Evolutionary conservation across 75 land plant genomes (phyloP), one percentile per base, ranked within the genome.

Genomic region (Picea glauca): DNA sequence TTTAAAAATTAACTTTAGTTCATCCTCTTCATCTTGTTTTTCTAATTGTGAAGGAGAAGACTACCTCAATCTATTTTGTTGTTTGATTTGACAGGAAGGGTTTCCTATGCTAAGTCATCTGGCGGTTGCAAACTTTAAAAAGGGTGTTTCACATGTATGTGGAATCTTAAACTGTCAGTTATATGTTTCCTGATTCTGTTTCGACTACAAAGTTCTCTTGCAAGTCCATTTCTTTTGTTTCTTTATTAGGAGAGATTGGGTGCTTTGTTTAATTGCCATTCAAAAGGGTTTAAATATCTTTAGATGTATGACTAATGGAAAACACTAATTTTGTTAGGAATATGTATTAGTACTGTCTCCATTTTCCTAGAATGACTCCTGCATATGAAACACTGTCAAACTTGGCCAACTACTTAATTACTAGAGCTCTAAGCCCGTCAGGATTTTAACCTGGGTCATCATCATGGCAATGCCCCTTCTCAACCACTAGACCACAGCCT

Each of bases 141-240:
- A 18, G 21, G 54, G 73, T 43, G 73, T 70, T 43, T 70, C 73
- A 20, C 73, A 70, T 43, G 73, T 70, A 70, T n/a, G 73, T 43
- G 9, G 8, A 50, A 50, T 50, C 54, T 50, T 50, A 50, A 50
- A 50, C 9, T 50, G 54, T 50, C 54, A 60, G 61, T 60, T 60
- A 17, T 4, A 60, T 60, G 61, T 60, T 60, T 60, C 0, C 4
- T 15, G 61, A 60, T 60, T 60, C 61, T 20, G 18, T 60, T 60
- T 60, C 3, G 6, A 20, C n/a, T 60, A 60, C 61, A n/a, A 60
- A 60, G 61, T 17, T 17, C 15, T 66, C 20, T 66, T 66, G 35
- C 18, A 33, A 33, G 70, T 66, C 70, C 70, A 66, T 66, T 66
- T 66, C 70, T 6, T 66, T 50, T 4, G 20, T 38, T 66, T 66